phyloP scores from a whole-genome alignment of 306 rosid genomes.

The Vigna nakashimae region DNA sequence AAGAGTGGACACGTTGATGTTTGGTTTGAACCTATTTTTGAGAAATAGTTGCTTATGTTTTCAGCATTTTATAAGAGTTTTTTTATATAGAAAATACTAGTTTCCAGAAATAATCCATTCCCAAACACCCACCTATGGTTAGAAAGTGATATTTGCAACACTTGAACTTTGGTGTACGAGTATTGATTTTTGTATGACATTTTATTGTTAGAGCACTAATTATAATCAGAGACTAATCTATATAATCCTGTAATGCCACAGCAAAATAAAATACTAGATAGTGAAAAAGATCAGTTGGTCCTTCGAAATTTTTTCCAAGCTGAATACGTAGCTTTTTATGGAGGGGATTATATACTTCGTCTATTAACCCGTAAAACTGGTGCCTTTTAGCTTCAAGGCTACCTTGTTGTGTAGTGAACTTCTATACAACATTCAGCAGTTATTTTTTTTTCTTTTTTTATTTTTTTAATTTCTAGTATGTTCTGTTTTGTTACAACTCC shows the following conservation, averaged over 20 bases:
- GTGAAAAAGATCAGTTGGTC: not conserved
- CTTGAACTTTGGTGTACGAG: not conserved
- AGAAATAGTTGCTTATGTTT: not conserved
- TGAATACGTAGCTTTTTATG: too few species aligned
- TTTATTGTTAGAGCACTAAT: slow-evolving; percentile 3
- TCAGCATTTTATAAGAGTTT: not conserved
- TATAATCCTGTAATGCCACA: not conserved
- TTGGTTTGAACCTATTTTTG: not conserved
- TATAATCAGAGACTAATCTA: not conserved
- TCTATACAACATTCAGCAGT: too few species aligned
- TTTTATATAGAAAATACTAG: not conserved
- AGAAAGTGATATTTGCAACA: not conserved
- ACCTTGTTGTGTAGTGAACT: too few species aligned
- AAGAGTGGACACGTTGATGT: not conserved
- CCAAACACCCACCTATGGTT: not conserved
- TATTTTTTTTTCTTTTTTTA: too few species aligned
- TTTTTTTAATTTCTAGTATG: too few species aligned
- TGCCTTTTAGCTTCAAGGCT: too few species aligned
- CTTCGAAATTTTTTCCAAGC: not conserved
- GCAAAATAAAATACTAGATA: slow-evolving; percentile 3
- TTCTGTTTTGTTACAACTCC: too few species aligned
- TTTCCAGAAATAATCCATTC: slow-evolving; percentile 20
- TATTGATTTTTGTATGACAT: not conserved
- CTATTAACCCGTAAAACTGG: too few species aligned
- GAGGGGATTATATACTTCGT: too few species aligned